Base-by-base conservation (phyloP, 176 grass and related monocot species). In the Dactylis glomerata region DNA sequence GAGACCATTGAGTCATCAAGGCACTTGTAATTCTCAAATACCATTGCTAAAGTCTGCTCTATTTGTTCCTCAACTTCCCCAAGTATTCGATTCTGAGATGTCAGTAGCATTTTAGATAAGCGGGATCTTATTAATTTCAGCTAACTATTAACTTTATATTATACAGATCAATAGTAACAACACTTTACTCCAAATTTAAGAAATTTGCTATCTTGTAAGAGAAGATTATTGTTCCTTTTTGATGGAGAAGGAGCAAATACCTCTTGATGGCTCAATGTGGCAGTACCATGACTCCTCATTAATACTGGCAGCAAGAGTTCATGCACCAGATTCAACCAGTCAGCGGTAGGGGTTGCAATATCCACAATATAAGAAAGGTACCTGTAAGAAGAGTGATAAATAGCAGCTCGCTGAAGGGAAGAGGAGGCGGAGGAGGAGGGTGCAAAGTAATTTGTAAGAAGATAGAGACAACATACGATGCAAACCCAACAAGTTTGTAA, bases 361-460 rank as follows among this genome's bases (percentile, higher is more conserved):
- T 99, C 96, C 96, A 99, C 94, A 68, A 99, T 91, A 94, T 99
- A 99, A 16, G 96, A 92, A 54, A 99, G 91, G 49, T 96, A 98
- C 87, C 96, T 98, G 78, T 75, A 59, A 38, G 66, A 85, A 24
- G 50, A 79, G 16, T 61, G 69, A 67, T 57, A 72, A 51, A 70
- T 46, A 77, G 41, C 77, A 88, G 72, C 40, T 37, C 64, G 59
- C 11, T 63, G 36, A 79, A 28, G 54, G 65, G 68, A 64, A 49
- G 33, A n/a, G 38, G 44, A 82, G 28, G 27, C 13, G 58, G 33
- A n/a, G 38, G 44, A 82, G 28, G 27, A 19, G 15, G 38, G 55
- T n/a, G 65, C 15, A 65, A 26, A 38, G 54, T 64, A 62, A 31
- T 84, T 75, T 44, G n/a, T n/a, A n/a, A n/a, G n/a, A n/a, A n/a